These are phyloP conservation scores for Rhizophagus sp. DNA, from an alignment of 192 early-diverging fungal genomes.

Conservation along the genomic window DNA sequence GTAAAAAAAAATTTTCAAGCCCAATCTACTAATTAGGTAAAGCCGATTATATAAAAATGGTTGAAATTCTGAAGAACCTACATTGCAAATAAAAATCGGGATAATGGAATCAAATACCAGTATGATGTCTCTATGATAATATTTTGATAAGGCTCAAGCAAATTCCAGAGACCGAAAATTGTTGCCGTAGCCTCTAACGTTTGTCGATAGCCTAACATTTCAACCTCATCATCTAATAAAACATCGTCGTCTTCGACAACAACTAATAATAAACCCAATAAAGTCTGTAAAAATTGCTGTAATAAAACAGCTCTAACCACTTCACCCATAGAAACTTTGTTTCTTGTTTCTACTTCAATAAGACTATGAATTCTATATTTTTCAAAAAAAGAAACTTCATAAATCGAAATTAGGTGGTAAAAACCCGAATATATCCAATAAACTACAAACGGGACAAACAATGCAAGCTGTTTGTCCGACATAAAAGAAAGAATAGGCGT, in stretches of 20 bases:
- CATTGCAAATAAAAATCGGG: slow-evolving; percentile 54
- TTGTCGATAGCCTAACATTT: neutral
- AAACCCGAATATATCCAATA: slow-evolving; percentile 75
- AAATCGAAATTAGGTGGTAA: slow-evolving; percentile 61
- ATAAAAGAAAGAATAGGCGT: slow-evolving; percentile 44
- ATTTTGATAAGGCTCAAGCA: neutral
- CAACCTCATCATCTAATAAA: slow-evolving; percentile 7
- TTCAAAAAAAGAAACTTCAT: slow-evolving; percentile 63
- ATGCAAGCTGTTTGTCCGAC: slow-evolving; percentile 51
- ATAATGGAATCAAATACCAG: slow-evolving; percentile 37
- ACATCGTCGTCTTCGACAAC: slow-evolving; percentile 28
- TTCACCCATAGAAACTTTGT: slow-evolving; percentile 63
- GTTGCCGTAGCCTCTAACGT: neutral
- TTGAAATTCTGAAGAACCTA: slow-evolving; percentile 31
- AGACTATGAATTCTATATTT: slow-evolving; percentile 68
- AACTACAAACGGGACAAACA: slow-evolving; percentile 56
- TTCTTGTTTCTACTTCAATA: slow-evolving; percentile 52
- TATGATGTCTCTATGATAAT: slow-evolving; percentile 27
- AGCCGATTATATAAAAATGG: neutral
- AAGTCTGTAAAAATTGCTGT: slow-evolving; percentile 68
- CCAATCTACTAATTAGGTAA: neutral
- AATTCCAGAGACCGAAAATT: neutral
- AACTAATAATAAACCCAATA: slow-evolving; percentile 37
- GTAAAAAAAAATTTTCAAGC: neutral
- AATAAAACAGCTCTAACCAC: slow-evolving; percentile 67